Evolutionary conservation across 2,329 filamentous ascomycete species (phyloP), one percentile per base, ranked within the genome.

Genomic region (Pseudogymnoascus sp.): DNA sequence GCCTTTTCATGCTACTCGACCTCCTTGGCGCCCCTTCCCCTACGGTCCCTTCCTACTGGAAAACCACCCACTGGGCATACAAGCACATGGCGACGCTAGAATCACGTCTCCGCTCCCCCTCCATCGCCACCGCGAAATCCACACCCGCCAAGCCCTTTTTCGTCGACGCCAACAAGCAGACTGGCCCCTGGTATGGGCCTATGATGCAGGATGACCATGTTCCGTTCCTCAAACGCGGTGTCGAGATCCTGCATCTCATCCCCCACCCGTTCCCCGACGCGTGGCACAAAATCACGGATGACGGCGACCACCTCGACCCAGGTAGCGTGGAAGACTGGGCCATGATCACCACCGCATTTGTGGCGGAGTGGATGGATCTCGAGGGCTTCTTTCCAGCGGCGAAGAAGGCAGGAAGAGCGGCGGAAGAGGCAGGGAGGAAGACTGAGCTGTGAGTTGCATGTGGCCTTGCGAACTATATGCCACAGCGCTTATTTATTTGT

Each of bases 31-130:
- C 84, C 0, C 75, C 82, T 9, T 74, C 83, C 41, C 91, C 92
- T 0, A 76, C 69, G 0, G 81, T 99, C 1, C 91, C 91, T 1
- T 95, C 90, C 0, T 97, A 93, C 76, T 97, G 95, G 72, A 81
- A 86, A 62, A 88, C 87, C 1, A 97, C 93, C 0, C 93, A 97
- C 72, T 97, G 93, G 93, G 91, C 92, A 1, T 97, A 97, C 73
- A 79, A 83, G 66, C 81, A 82, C 62, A 83, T 97, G 78, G 87
- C 90, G 1, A 75, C 76, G 2, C 76, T 95, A 14, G 93, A 97
- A 75, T 74, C 78, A 58, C 86, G 91, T 25, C 79, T 97, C 71
- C 85, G 91, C 34, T 75, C 79, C 8, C 76, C 92, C 1, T 77
- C 78, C 1, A 74, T 88, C 34, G 82, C 93, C 64, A 86, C 89